phyloP scores from a whole-genome alignment of 108 stramenopile genomes.

The Schizochytrium sp. region DNA sequence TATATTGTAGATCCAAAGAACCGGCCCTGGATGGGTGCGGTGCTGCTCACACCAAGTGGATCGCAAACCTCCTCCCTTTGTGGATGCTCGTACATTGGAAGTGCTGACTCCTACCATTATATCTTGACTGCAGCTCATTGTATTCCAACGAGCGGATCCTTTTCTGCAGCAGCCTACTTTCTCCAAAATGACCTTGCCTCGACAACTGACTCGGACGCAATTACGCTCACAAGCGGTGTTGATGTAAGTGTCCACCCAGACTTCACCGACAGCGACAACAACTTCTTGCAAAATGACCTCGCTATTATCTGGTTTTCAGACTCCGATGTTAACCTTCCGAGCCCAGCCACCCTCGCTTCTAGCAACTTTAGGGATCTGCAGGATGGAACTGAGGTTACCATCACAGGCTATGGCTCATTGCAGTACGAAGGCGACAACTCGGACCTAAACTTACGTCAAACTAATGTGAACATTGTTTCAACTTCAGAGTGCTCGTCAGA shows the following conservation, averaged over 20 bases:
- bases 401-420: neutral
- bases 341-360: neutral
- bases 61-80: neutral
- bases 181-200: neutral
- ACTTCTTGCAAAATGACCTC: neutral
- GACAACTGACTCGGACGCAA: neutral
- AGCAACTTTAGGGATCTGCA: neutral
- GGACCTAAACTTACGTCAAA: neutral
- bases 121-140: constrained; percentile 3
- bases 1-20: neutral
- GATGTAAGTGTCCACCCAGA: constrained; percentile 2
- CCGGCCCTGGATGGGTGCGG: neutral
- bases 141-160: neutral
- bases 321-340: neutral
- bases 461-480: neutral
- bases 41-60: neutral
- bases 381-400: neutral
- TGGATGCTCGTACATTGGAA: constrained; percentile 17
- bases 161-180: neutral
- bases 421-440: neutral
- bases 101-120: neutral
- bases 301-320: constrained; percentile 14
- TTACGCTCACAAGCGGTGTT: neutral
- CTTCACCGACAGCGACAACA: neutral
- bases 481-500: neutral